phyloP scores from a whole-genome alignment of 352 stramenopile genomes.

The Globisporangium ultimum region DNA sequence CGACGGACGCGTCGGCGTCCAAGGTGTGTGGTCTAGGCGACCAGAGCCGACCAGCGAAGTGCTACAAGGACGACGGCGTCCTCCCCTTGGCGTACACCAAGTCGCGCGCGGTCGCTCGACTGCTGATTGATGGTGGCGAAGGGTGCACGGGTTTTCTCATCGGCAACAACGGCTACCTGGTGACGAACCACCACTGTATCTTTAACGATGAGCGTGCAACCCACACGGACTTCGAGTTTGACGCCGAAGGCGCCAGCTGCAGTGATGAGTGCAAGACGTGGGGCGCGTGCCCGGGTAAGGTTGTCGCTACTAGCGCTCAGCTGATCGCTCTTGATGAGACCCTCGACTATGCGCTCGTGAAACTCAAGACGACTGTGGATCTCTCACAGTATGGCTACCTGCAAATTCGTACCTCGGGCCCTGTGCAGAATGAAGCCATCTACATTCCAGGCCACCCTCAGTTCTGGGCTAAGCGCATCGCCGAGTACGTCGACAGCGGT shows the following conservation, averaged over 20 bases:
- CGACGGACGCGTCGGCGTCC: conserved; percentile 9
- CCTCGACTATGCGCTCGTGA: conserved; percentile 46
- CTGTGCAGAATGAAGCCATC: conserved; percentile 16
- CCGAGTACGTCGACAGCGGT: conserved; percentile 18
- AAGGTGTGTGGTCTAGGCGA: conserved; percentile 32
- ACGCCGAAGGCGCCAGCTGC: conserved; percentile 30
- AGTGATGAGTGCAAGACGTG: conserved; percentile 20
- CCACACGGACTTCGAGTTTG: conserved; percentile 30
- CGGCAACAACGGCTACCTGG: conserved; percentile 31
- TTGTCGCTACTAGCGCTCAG: conserved; percentile 23
- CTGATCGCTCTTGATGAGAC: conserved; percentile 18
- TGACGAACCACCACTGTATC: conserved; percentile 56
- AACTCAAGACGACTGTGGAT: conserved; percentile 22
- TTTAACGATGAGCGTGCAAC: conserved; percentile 12
- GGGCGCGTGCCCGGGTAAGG: conserved; percentile 17
- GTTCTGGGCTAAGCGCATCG: conserved; percentile 25
- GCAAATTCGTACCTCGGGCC: conserved; percentile 23
- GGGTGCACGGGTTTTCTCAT: conserved; percentile 42
- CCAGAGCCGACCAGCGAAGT: conserved; percentile 24
- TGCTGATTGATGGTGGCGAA: conserved; percentile 25
- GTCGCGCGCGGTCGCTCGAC: conserved; percentile 26
- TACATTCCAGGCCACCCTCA: conserved; percentile 30
- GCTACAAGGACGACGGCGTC: conserved; percentile 18
- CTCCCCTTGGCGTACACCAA: conserved; percentile 21
- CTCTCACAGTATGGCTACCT: conserved; percentile 32